Evolutionary conservation across 805 yeast species (phyloP), one percentile per base, ranked within the genome.

Genomic region (Candida boleticola): DNA sequence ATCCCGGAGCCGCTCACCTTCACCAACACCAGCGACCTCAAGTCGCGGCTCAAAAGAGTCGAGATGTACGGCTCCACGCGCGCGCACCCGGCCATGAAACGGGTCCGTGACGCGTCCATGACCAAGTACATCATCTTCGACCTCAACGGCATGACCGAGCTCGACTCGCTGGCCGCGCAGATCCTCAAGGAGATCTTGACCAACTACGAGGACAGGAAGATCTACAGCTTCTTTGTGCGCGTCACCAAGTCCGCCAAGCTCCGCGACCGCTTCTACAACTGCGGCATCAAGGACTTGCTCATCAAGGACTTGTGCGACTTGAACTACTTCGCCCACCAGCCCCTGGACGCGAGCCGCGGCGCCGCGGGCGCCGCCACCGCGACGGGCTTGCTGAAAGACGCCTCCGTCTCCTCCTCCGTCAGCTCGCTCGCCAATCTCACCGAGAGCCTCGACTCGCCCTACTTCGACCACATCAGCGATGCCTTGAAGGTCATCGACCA

Each of bases 1-100:
- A 67, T 70, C 27, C 74, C 74, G 2, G 75, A 70, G 48, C 74
- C 74, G 7, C 52, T 70, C 33, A 67, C 73, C 3, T 70, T 70
- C 47, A 64, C 73, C 13, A 70, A 70, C 43, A 58, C 69, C 22
- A 64, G 59, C 45, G 75, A 70, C 46, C 53, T 70, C 39, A 57
- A 64, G 36, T 47, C 66, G 13, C 49, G 76, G 29, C 56, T 70
- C 29, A 64, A 61, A 44, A 41, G 76, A 31, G 66, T 70, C 10
- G 76, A 70, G 43, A 51, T 66, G 58, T 68, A 63, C 44, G 76
- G 76, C 6, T 67, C 74, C 1, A 61, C 73, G 2, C 61, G 54
- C 40, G 71, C 73, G 0, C 76, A 70, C 44, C 76, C 76, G 0
- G 74, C 72, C 1, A 57, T 53, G 48, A 66, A 60, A 45, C 36